phyloP scores from a whole-genome alignment of 2,329 filamentous ascomycete genomes.

The Stylonectria norvegica region DNA sequence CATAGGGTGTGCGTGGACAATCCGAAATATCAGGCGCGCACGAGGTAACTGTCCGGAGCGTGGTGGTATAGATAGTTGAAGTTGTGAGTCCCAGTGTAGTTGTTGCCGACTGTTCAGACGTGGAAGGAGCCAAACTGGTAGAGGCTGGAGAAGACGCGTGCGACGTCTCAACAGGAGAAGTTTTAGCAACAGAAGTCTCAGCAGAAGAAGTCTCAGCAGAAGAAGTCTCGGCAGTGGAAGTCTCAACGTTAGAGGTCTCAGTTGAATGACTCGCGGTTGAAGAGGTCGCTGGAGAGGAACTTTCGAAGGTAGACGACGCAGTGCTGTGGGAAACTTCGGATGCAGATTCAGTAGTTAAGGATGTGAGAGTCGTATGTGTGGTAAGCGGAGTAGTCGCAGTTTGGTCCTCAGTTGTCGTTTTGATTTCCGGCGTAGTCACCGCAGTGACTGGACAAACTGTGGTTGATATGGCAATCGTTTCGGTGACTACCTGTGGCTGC shows the following conservation, averaged over 20 bases:
- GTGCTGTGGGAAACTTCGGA: neutral
- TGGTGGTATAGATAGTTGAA: conserved; percentile 27
- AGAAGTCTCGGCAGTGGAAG: too few relatives aligned
- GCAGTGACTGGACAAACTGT: neutral
- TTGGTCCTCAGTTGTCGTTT: neutral
- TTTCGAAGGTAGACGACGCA: neutral
- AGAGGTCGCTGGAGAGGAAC: neutral
- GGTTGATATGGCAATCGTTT: too few relatives aligned
- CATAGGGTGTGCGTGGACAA: conserved; percentile 28
- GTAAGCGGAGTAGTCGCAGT: neutral
- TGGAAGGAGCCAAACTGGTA: neutral
- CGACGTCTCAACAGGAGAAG: neutral
- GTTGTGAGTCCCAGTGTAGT: neutral
- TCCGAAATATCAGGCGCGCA: conserved; percentile 30
- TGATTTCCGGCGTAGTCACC: neutral
- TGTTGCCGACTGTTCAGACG: neutral
- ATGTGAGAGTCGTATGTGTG: neutral
- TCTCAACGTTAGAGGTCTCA: too few relatives aligned
- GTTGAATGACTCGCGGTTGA: too few relatives aligned
- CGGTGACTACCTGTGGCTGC: neutral
- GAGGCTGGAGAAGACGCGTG: neutral
- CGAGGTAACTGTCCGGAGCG: conserved; percentile 26
- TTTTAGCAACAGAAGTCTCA: too few relatives aligned
- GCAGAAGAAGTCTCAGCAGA: too few relatives aligned
- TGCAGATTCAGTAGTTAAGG: neutral